A percentile compares a stretch with the other conserved stretches of the same genome.
These are phyloP conservation scores for Davidsoniella australis DNA, from an alignment of 2,329 filamentous ascomycete species.

Conservation along the genomic window DNA sequence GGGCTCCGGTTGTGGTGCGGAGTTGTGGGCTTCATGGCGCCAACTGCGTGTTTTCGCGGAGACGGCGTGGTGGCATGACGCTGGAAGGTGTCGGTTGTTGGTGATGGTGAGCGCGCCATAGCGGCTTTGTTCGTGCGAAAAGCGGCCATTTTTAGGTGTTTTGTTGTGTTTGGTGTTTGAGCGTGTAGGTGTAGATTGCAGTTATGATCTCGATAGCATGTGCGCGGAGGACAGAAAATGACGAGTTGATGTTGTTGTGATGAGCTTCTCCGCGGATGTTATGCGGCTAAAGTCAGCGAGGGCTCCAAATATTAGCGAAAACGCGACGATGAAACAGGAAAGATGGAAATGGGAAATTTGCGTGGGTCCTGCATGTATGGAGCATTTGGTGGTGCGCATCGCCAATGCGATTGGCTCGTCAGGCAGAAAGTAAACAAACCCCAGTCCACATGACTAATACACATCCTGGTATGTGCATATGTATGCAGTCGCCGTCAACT, in stretches of 20 bases:
- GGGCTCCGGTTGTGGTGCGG: slow-evolving; percentile 34
- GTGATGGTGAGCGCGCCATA: slow-evolving; percentile 5
- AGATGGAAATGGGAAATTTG: not conserved
- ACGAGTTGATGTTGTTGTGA: not conserved
- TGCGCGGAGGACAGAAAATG: not conserved
- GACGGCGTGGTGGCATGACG: slow-evolving; percentile 15
- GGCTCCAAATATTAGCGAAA: not conserved
- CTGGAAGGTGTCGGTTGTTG: slow-evolving; percentile 22
- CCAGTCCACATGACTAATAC: not conserved
- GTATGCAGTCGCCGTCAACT: no score
- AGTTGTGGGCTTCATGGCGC: slow-evolving; percentile 19
- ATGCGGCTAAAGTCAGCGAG: not conserved
- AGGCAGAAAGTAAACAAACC: slow-evolving; percentile 7
- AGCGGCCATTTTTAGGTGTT: slow-evolving; percentile 26
- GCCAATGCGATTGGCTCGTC: slow-evolving; percentile 8
- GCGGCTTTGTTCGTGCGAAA: slow-evolving; percentile 23
- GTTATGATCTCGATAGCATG: not conserved
- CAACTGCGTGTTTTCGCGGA: slow-evolving; percentile 18
- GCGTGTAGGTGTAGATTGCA: not conserved
- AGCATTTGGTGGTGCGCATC: slow-evolving; percentile 6
- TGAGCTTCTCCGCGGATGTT: not conserved
- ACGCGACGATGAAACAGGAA: slow-evolving; percentile 1
- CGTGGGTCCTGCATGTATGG: slow-evolving; percentile 5
- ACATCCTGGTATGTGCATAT: not conserved
- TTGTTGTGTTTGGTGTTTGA: not conserved